These are phyloP conservation scores for Trichomonas gallinae DNA, from an alignment of 208 protist species.

Conservation along the genomic window DNA sequence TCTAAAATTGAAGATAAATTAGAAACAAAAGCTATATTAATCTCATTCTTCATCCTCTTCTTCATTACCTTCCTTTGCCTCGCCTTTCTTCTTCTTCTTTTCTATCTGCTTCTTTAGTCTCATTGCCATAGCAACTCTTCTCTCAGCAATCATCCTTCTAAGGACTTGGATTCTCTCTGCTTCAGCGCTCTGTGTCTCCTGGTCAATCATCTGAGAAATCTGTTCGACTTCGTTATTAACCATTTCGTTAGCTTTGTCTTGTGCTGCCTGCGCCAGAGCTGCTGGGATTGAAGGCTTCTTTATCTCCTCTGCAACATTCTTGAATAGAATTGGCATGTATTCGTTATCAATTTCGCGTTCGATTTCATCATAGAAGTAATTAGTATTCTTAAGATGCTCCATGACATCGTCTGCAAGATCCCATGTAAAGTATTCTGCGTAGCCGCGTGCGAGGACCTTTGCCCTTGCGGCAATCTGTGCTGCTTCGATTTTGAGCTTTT, in stretches of 20 bases:
- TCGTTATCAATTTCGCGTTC: neutral
- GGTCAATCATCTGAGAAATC: too few species aligned
- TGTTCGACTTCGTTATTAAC: neutral
- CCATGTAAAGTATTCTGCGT: neutral
- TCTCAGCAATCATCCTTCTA: neutral
- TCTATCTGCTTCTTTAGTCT: neutral
- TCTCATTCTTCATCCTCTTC: neutral
- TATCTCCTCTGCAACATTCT: neutral
- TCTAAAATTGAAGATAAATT: neutral
- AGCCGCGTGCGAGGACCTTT: neutral
- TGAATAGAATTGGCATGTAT: neutral
- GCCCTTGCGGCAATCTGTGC: neutral
- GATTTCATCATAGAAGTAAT: slow-evolving; percentile 4
- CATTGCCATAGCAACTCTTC: neutral
- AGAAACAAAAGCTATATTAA: neutral
- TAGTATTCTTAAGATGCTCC: neutral
- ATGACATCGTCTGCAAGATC: neutral
- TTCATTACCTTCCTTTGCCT: neutral
- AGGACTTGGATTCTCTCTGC: neutral
- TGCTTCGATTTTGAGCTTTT: neutral
- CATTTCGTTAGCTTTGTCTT: neutral
- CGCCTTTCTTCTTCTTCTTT: neutral
- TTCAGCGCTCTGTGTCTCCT: neutral
- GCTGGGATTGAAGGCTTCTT: neutral
- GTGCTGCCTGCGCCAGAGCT: neutral